Evolutionary conservation across 441 rosid species (phyloP).

Genomic region (Gossypium davidsonii): DNA sequence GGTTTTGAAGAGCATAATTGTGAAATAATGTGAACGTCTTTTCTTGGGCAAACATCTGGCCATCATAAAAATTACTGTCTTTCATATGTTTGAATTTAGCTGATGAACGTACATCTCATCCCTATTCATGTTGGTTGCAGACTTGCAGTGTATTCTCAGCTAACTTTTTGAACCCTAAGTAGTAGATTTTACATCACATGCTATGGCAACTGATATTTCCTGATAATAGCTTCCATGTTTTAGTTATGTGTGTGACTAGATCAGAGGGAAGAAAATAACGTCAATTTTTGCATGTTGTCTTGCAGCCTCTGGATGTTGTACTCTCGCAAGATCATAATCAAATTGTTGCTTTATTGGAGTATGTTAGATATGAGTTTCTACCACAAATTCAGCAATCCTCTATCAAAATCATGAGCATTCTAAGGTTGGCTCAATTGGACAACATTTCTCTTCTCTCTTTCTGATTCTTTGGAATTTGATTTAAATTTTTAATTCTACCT

Average conservation of each 20-base stretch:
- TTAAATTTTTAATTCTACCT: conserved; percentile 16
- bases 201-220: background rate
- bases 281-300: conserved; percentile 17
- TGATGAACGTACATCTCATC: background rate
- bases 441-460: background rate
- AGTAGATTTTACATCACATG: background rate
- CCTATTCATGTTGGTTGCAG: background rate
- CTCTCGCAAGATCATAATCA: conserved; percentile 94
- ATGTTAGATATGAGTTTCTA: conserved; percentile 82
- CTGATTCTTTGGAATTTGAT: conserved; percentile 13
- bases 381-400: conserved; percentile 79
- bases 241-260: background rate
- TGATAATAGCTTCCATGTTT: background rate
- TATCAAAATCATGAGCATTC: conserved; percentile 79
- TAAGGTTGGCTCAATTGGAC: conserved; percentile 42
- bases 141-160: background rate
- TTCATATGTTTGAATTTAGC: conserved; percentile 1
- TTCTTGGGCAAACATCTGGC: background rate
- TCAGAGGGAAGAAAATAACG: background rate
- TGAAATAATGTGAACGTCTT: background rate
- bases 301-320: conserved; percentile 91
- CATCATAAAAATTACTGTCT: background rate
- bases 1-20: background rate
- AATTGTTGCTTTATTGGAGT: conserved; percentile 76
- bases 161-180: background rate